phyloP scores from a whole-genome alignment of 352 stramenopile genomes.

The Phytophthora sojae region DNA sequence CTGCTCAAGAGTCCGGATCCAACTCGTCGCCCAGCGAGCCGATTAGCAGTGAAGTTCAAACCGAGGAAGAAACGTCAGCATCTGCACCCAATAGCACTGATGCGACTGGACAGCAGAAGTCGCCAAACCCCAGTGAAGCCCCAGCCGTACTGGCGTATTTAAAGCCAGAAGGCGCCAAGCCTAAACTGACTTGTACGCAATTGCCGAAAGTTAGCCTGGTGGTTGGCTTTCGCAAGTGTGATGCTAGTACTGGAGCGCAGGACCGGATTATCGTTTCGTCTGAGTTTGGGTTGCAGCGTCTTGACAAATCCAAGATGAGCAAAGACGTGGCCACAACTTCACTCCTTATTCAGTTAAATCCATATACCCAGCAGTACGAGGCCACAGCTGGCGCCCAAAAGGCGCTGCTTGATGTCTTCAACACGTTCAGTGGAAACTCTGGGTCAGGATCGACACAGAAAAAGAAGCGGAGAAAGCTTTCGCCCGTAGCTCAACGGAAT shows the following conservation, averaged over 20 bases:
- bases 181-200: conserved; percentile 44
- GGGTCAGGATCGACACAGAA: conserved; percentile 37
- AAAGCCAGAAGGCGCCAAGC: conserved; percentile 36
- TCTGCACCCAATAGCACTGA: conserved; percentile 11
- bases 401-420: conserved; percentile 50
- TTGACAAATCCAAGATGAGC: conserved; percentile 19
- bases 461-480: conserved; percentile 63
- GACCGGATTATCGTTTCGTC: conserved; percentile 43
- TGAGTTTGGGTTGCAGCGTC: conserved; percentile 35
- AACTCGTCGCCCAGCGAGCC: conserved; percentile 16
- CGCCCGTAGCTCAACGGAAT: conserved; percentile 20
- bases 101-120: conserved; percentile 4
- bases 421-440: conserved; percentile 39
- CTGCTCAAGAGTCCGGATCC: conserved; percentile 4
- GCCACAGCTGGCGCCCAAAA: conserved; percentile 36
- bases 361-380: conserved; percentile 30
- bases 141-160: conserved; percentile 24
- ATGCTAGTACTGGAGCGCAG: conserved; percentile 26
- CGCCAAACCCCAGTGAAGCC: conserved; percentile 11
- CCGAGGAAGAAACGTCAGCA: conserved; percentile 25
- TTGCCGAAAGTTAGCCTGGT: conserved; percentile 57
- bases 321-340: conserved; percentile 19
- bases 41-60: conserved; percentile 33
- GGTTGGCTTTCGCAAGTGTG: conserved; percentile 52
- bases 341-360: conserved; percentile 29